A percentile compares a stretch with the other conserved stretches of the same genome.
phyloP scores from a whole-genome alignment of 805 yeast species.

The Suhomyces vadensis region DNA sequence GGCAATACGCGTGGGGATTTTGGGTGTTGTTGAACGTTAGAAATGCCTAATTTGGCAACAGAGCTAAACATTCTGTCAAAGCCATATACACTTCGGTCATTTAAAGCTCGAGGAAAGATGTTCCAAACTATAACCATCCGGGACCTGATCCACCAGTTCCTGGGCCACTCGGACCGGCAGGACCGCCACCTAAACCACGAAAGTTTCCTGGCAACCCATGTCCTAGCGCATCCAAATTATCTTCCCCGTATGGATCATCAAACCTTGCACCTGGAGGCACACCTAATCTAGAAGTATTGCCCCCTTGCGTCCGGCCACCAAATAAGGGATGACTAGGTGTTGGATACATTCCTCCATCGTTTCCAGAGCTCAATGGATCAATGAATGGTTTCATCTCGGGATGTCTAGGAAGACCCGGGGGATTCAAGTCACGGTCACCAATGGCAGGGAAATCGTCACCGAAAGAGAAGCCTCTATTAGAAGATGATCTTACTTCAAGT shows the following conservation, averaged over 20 bases:
- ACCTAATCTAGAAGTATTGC: slow-evolving; percentile 31
- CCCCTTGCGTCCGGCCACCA: slow-evolving; percentile 21
- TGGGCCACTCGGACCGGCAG: slow-evolving; percentile 10
- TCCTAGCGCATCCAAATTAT: slow-evolving; percentile 45
- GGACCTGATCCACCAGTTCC: slow-evolving; percentile 12
- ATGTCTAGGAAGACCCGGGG: slow-evolving; percentile 40
- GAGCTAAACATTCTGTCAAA: background rate
- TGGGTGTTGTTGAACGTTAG: too few species aligned
- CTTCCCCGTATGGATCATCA: slow-evolving; percentile 52
- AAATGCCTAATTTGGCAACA: too few species aligned
- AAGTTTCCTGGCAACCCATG: slow-evolving; percentile 46
- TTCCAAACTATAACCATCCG: slow-evolving; percentile 1
- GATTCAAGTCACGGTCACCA: slow-evolving; percentile 55
- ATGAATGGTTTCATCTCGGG: slow-evolving; percentile 46
- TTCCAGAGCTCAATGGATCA: slow-evolving; percentile 39
- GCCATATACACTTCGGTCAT: too few species aligned
- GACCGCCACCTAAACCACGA: slow-evolving; percentile 18
- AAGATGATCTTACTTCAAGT: slow-evolving; percentile 35
- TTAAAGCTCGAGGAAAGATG: too few species aligned
- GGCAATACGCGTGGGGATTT: background rate
- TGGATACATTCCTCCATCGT: slow-evolving; percentile 58
- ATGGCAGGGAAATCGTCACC: slow-evolving; percentile 29
- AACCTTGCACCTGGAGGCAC: slow-evolving; percentile 51
- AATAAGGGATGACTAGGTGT: slow-evolving; percentile 54
- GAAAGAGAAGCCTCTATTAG: slow-evolving; percentile 7